Conservation (phyloP, 108 stramenopile species). For the Schizochytrium sp. region DNA sequence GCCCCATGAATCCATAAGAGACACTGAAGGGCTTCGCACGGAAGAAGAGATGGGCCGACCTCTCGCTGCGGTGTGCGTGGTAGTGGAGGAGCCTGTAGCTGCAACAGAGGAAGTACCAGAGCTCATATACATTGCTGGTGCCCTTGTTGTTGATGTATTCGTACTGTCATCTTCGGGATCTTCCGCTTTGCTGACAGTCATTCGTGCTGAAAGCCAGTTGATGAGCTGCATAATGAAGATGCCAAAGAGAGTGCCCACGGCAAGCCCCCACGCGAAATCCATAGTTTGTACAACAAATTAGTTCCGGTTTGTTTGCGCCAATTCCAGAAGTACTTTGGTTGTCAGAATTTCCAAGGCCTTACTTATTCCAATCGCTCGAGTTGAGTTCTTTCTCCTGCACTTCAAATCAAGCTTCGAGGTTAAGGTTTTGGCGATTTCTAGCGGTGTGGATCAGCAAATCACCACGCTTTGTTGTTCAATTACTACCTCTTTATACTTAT, state of each 20-base stretch:
- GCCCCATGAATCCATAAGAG: background rate
- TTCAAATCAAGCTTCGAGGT: too few relatives aligned
- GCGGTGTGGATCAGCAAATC: too few relatives aligned
- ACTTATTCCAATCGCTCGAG: too few relatives aligned
- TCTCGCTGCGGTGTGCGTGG: background rate
- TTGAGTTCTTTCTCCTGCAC: too few relatives aligned
- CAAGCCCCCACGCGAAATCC: constrained; percentile 20
- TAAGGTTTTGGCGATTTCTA: too few relatives aligned
- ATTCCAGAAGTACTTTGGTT: too few relatives aligned
- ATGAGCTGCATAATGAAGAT: constrained; percentile 6
- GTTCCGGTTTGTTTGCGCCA: too few relatives aligned
- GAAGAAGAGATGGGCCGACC: background rate
- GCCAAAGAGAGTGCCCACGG: background rate
- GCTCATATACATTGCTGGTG: background rate
- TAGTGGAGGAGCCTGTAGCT: too few relatives aligned
- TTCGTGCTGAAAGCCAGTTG: background rate
- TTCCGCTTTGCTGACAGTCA: background rate
- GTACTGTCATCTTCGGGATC: background rate
- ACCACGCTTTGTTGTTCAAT: too few relatives aligned
- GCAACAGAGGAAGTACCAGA: too few relatives aligned
- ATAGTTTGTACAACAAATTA: background rate
- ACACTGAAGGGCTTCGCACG: constrained; percentile 8
- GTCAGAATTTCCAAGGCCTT: too few relatives aligned
- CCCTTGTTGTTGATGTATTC: background rate
- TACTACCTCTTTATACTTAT: too few relatives aligned